Percentiles rank a stretch among this genome's conserved stretches.
Evolutionary conservation across 2,329 filamentous ascomycete genomes (phyloP).

Genomic region (Ophiocordyceps camponoti-saundersi): DNA sequence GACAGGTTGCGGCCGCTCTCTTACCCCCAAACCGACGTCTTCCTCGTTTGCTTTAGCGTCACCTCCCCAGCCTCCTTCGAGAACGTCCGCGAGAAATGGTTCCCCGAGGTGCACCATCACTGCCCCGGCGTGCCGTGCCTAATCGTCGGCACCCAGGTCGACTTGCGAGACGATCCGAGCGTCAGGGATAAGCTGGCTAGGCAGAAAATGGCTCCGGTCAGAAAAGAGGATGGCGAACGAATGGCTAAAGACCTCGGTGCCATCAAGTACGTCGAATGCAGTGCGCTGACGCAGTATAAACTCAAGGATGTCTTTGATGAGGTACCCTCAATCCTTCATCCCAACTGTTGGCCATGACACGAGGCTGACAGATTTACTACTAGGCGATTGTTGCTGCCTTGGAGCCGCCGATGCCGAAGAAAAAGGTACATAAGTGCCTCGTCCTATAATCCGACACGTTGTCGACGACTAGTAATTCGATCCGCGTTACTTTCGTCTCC

Average conservation of each 20-base stretch:
- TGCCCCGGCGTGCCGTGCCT: conserved; percentile 95
- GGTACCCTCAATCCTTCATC: conserved; percentile 31
- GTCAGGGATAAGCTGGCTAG: conserved; percentile 85
- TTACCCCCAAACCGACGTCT: conserved; percentile 96
- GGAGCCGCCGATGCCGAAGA: conserved; percentile 73
- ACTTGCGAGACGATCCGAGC: conserved; percentile 76
- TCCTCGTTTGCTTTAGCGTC: conserved; percentile 97
- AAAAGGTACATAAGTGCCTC: conserved; percentile 53
- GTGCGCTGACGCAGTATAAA: conserved; percentile 93
- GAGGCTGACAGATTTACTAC: conserved; percentile 4
- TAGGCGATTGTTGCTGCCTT: conserved; percentile 91
- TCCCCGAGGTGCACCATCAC: conserved; percentile 96
- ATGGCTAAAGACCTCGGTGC: conserved; percentile 97
- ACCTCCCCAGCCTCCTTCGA: conserved; percentile 96
- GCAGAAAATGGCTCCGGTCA: conserved; percentile 90
- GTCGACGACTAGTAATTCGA: background rate
- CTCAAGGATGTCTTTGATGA: conserved; percentile 99
- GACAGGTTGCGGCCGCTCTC: conserved; percentile 90
- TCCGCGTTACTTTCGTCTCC: background rate
- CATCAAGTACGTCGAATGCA: conserved; percentile 98
- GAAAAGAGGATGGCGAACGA: conserved; percentile 79
- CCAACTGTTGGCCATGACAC: too few relatives aligned
- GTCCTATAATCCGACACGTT: conserved; percentile 34
- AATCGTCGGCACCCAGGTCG: conserved; percentile 94
- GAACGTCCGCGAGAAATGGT: conserved; percentile 98